Evolutionary conservation across 306 rosid species (phyloP).

Genomic region (Fragaria vesca): DNA sequence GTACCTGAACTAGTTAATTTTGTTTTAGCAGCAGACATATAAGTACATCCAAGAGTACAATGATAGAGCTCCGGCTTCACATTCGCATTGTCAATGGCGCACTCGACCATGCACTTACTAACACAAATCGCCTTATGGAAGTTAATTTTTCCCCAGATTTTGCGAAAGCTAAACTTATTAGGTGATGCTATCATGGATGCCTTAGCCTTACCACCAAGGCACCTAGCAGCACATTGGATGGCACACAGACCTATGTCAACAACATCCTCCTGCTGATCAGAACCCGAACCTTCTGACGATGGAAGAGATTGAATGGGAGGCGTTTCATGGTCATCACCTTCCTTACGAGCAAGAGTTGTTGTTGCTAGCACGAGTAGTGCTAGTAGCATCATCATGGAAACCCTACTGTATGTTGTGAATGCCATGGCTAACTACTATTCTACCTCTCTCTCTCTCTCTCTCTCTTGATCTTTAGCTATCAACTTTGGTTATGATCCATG

Average conservation of each 20-base stretch:
- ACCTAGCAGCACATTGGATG: neutral
- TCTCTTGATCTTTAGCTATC: neutral
- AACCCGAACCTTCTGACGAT: neutral
- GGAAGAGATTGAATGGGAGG: neutral
- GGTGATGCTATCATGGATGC: no score
- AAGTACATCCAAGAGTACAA: neutral
- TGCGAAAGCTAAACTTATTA: no score
- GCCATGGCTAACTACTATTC: neutral
- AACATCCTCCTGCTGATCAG: neutral
- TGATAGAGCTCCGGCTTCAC: neutral
- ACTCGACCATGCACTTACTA: neutral
- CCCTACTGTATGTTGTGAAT: neutral
- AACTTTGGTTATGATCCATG: neutral
- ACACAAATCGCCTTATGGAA: neutral
- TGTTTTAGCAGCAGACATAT: neutral
- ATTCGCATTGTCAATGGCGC: neutral
- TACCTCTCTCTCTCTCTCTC: neutral
- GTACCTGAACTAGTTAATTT: neutral
- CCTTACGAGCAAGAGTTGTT: neutral
- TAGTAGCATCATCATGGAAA: neutral
- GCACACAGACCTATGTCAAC: neutral
- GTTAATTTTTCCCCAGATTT: no score
- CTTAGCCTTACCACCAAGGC: neutral
- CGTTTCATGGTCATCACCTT: neutral
- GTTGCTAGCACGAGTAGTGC: neutral